Evolutionary conservation across 257 asterid genomes (phyloP).

Genomic region (Gardenia jasminoides): DNA sequence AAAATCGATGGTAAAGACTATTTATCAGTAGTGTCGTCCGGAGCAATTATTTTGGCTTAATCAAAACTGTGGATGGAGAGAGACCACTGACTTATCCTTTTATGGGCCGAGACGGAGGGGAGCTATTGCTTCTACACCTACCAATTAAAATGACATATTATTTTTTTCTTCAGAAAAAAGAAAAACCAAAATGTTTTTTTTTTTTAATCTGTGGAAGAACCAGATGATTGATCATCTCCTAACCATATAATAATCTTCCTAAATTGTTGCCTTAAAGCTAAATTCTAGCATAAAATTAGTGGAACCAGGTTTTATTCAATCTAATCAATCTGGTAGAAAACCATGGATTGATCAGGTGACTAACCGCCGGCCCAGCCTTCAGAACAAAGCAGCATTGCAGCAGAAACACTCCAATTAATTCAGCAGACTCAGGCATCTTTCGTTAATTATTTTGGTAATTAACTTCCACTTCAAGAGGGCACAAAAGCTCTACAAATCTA

Average conservation of each 20-base stretch:
- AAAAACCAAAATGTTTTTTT: no score
- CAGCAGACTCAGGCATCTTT: neutral
- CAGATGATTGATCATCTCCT: neutral
- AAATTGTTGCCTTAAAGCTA: neutral
- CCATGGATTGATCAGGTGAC: neutral
- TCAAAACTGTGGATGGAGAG: conserved; percentile 15
- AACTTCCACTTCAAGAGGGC: conserved; percentile 1
- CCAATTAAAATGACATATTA: conserved; percentile 36
- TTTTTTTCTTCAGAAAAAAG: no score
- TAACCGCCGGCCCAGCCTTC: neutral
- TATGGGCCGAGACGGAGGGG: conserved; percentile 4
- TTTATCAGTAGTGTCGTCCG: neutral
- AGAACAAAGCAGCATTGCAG: neutral
- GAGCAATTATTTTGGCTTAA: neutral
- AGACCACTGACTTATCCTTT: conserved; percentile 31
- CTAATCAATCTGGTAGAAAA: neutral
- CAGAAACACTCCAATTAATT: neutral
- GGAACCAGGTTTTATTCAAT: neutral
- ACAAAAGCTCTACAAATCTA: no score
- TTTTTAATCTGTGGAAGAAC: neutral
- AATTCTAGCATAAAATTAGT: neutral
- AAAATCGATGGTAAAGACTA: neutral
- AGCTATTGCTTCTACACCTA: conserved; percentile 24
- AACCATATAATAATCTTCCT: neutral
- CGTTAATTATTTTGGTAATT: neutral